Conservation (phyloP, 1,284 basidiomycete species). For the Moniliophthora roreri region DNA sequence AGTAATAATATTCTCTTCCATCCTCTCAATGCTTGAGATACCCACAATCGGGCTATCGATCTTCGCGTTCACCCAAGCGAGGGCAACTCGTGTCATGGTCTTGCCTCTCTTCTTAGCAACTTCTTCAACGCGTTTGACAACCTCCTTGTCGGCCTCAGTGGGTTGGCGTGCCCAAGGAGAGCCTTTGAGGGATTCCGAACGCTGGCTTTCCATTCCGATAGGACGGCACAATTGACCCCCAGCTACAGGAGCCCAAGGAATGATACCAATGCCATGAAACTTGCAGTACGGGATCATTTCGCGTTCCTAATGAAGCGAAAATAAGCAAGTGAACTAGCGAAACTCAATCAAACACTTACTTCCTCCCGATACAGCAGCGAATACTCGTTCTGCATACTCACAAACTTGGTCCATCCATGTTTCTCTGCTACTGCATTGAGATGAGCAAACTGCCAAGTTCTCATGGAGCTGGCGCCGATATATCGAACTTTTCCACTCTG, state of each 20-base stretch:
- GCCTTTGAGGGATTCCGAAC: constrained; percentile 4
- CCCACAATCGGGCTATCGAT: constrained; percentile 20
- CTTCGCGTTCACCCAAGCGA: constrained; percentile 16
- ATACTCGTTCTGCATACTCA: constrained; percentile 28
- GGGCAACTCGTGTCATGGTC: constrained; percentile 12
- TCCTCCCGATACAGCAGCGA: constrained; percentile 37
- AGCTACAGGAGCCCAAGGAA: constrained; percentile 20
- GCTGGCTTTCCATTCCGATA: constrained; percentile 30
- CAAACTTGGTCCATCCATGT: constrained; percentile 27
- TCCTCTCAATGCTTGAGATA: constrained; percentile 21
- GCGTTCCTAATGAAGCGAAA: constrained; percentile 14
- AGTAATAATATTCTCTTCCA: constrained; percentile 23
- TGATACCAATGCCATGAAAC: constrained; percentile 21
- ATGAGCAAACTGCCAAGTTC: constrained; percentile 31
- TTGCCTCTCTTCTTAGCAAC: constrained; percentile 1
- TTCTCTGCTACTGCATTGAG: constrained; percentile 21
- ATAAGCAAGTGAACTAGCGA: background rate
- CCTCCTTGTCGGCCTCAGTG: constrained; percentile 4
- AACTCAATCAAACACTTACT: constrained; percentile 13
- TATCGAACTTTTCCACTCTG: constrained; percentile 38
- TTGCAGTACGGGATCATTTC: constrained; percentile 23
- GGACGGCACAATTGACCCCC: constrained; percentile 18
- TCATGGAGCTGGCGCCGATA: constrained; percentile 37
- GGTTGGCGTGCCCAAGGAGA: background rate
- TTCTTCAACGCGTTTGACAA: constrained; percentile 9